phyloP scores from a whole-genome alignment of 1,139 yeast genomes.

The Scheffersomyces cryptocercus region DNA sequence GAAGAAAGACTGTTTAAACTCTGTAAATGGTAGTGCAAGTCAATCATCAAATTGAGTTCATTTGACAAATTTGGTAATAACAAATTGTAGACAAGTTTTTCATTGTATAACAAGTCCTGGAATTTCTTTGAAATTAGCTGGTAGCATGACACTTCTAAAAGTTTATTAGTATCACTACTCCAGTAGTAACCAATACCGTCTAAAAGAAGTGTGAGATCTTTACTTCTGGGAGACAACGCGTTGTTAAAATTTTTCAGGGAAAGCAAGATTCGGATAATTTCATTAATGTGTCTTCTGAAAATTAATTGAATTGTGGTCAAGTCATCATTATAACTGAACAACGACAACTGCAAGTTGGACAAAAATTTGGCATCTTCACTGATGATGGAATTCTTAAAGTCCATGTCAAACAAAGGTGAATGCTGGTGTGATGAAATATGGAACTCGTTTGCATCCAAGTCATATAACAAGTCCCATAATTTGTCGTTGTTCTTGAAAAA shows the following conservation, averaged over 20 bases:
- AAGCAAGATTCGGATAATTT: slow-evolving; percentile 41
- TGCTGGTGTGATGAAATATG: slow-evolving; percentile 25
- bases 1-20: slow-evolving; percentile 25
- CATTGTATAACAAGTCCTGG: slow-evolving; percentile 37
- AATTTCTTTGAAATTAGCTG: slow-evolving; percentile 42
- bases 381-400: slow-evolving; percentile 38
- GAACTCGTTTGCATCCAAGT: slow-evolving; percentile 52
- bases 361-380: slow-evolving; percentile 51
- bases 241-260: slow-evolving; percentile 40
- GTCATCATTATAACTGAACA: slow-evolving; percentile 50
- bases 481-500: slow-evolving; percentile 60
- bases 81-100: slow-evolving; percentile 34
- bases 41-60: slow-evolving; percentile 47
- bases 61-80: slow-evolving; percentile 40
- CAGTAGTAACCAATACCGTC: slow-evolving; percentile 50
- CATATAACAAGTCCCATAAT: slow-evolving; percentile 61
- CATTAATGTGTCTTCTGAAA: slow-evolving; percentile 50
- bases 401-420: slow-evolving; percentile 10
- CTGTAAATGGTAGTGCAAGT: slow-evolving; percentile 46
- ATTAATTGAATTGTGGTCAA: slow-evolving; percentile 49
- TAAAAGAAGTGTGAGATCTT: slow-evolving; percentile 32
- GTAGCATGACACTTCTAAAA: slow-evolving; percentile 46
- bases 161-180: slow-evolving; percentile 43
- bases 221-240: slow-evolving; percentile 18
- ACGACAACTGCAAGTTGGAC: slow-evolving; percentile 44